Evolutionary conservation across 2,329 filamentous ascomycete species (phyloP).

Genomic region (Metarhizium brunneum): DNA sequence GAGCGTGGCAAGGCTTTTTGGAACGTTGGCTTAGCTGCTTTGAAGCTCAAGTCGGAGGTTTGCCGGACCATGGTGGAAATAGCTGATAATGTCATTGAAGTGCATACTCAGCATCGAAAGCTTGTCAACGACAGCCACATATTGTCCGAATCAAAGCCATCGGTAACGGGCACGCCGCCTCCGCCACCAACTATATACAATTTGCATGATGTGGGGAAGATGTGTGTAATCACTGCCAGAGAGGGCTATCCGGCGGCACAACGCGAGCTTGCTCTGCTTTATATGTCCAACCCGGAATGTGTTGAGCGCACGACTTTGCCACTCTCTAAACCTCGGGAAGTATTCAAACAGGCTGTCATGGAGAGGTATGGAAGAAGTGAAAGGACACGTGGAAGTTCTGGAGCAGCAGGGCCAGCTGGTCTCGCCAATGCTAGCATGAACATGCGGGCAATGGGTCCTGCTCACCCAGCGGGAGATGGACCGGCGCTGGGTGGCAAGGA

Average conservation of each 20-base stretch:
- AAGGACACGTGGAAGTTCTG: constrained; percentile 13
- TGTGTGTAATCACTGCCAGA: constrained; percentile 89
- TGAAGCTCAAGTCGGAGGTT: constrained; percentile 81
- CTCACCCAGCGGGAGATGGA: constrained; percentile 11
- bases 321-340: constrained; percentile 73
- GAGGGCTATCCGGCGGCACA: constrained; percentile 79
- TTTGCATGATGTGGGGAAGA: constrained; percentile 72
- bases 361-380: constrained; percentile 48
- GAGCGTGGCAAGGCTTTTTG: constrained; percentile 74
- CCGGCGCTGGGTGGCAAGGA: constrained; percentile 23
- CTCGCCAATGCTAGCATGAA: constrained; percentile 16
- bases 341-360: constrained; percentile 84
- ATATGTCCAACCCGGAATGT: constrained; percentile 82
- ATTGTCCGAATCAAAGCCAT: constrained; percentile 20
- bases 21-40: constrained; percentile 78
- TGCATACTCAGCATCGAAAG: constrained; percentile 54
- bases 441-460: constrained; percentile 13
- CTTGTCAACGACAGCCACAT: constrained; percentile 24
- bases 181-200: constrained; percentile 53
- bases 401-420: constrained; percentile 13
- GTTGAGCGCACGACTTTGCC: constrained; percentile 74
- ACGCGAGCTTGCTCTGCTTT: constrained; percentile 86
- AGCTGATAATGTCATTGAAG: constrained; percentile 45
- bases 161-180: constrained; percentile 32
- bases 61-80: constrained; percentile 69